A percentile compares a stretch with the other conserved stretches of the same genome.
Conservation (phyloP, 441 rosid species). For the Hura crepitans region DNA sequence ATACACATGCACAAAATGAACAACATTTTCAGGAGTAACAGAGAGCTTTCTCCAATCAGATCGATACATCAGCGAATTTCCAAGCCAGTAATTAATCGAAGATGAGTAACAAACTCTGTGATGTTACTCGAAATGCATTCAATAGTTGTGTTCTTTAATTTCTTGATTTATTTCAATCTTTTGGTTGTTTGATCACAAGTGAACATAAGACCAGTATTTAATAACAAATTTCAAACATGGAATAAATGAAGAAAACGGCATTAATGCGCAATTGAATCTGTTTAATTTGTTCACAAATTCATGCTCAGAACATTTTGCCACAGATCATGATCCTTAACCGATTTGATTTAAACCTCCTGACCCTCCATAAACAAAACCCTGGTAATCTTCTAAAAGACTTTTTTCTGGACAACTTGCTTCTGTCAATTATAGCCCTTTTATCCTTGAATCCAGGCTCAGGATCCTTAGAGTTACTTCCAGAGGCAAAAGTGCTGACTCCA, state of each 20-base stretch:
- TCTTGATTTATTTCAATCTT: not conserved
- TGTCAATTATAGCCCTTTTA: constrained; percentile 4
- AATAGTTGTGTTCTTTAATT: not conserved
- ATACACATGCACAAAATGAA: constrained; percentile 29
- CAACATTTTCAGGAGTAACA: too few relatives aligned
- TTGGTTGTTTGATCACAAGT: not conserved
- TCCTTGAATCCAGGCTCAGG: constrained; percentile 13
- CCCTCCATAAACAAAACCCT: constrained; percentile 30
- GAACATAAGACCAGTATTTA: not conserved
- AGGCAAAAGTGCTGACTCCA: constrained; percentile 22
- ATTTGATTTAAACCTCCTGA: constrained; percentile 29
- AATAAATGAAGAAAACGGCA: not conserved
- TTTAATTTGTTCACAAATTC: not conserved
- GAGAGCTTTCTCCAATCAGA: too few relatives aligned
- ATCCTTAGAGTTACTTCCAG: constrained; percentile 24
- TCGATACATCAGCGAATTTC: not conserved
- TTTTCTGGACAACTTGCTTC: constrained; percentile 36
- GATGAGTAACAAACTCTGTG: not conserved
- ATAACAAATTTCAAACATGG: not conserved
- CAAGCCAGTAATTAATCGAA: not conserved
- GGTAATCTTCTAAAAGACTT: constrained; percentile 46
- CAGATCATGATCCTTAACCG: constrained; percentile 41
- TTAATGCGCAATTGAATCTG: not conserved
- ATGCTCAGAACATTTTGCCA: constrained; percentile 27
- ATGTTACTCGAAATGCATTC: not conserved